A percentile compares a stretch with the other conserved stretches of the same genome.
Evolutionary conservation across 768 basidiomycete genomes (phyloP).

Genomic region (Cantharellus cinnabarinus): DNA sequence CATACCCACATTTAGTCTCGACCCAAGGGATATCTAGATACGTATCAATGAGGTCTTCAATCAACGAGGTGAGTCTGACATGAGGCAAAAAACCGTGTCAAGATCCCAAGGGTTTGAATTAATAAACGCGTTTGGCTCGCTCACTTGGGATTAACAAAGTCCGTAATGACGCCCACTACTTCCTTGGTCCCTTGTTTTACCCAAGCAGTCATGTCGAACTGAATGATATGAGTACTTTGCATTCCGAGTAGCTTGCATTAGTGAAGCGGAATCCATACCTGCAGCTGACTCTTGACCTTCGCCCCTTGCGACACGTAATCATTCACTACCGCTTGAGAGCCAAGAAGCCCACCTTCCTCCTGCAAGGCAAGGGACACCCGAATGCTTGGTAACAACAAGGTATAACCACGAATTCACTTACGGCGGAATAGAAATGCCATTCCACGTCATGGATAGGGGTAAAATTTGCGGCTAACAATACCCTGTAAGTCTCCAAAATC

Average conservation of each 20-base stretch:
- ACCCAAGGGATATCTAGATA: constrained; percentile 76
- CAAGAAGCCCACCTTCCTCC: constrained; percentile 13
- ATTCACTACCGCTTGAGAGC: constrained; percentile 56
- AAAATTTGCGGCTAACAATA: constrained; percentile 10
- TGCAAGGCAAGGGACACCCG: neutral
- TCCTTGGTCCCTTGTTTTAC: constrained; percentile 59
- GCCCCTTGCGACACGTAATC: constrained; percentile 42
- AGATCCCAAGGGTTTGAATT: neutral
- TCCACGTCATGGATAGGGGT: constrained; percentile 10
- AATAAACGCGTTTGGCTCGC: constrained; percentile 6
- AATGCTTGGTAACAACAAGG: neutral
- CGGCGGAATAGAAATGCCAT: constrained; percentile 13
- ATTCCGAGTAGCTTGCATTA: constrained; percentile 1
- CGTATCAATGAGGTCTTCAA: constrained; percentile 50
- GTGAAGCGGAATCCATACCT: constrained; percentile 24
- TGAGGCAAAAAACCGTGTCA: neutral
- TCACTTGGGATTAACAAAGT: constrained; percentile 51
- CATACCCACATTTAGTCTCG: constrained; percentile 54
- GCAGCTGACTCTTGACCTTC: constrained; percentile 67
- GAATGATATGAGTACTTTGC: neutral
- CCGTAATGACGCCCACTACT: constrained; percentile 57
- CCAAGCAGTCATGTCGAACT: constrained; percentile 93
- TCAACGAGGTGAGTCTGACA: constrained; percentile 53
- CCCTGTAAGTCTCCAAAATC: constrained; percentile 12
- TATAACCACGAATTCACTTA: constrained; percentile 1